Percentiles rank a stretch among this genome's conserved stretches.
phyloP scores from a whole-genome alignment of 176 grass and related monocot genomes.

The Microstegium vimineum region DNA sequence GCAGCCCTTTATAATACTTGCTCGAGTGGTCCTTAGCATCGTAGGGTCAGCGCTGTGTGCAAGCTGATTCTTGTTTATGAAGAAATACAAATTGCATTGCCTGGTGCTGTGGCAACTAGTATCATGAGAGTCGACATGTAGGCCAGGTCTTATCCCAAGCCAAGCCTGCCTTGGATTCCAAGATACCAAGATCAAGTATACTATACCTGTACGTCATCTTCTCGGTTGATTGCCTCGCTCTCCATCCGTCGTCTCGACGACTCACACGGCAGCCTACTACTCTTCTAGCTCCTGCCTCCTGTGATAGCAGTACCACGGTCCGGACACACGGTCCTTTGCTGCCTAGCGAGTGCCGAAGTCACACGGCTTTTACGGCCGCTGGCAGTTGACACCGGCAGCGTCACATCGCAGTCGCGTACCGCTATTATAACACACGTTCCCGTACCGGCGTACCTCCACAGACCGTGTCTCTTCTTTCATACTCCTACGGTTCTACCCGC shows the following conservation, averaged over 20 bases:
- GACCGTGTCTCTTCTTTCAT: too few species aligned
- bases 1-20: too few species aligned
- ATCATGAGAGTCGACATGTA: slow-evolving; percentile 12
- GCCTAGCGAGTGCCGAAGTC: too few species aligned
- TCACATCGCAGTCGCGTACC: neutral
- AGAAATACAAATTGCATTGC: neutral
- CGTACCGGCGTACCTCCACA: neutral
- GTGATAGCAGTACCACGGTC: neutral
- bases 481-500: too few species aligned
- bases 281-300: neutral
- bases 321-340: neutral
- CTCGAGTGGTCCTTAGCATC: too few species aligned
- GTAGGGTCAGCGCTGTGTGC: too few species aligned
- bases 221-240: neutral
- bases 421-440: too few species aligned
- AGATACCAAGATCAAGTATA: neutral
- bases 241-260: neutral
- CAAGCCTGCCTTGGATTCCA: slow-evolving; percentile 14
- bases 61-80: neutral
- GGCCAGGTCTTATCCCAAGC: neutral
- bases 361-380: neutral
- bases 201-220: neutral
- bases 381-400: neutral
- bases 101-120: too few species aligned
- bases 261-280: neutral